These are phyloP conservation scores for Ananas comosus DNA, from an alignment of 176 grass and related monocot genomes.

Conservation along the genomic window DNA sequence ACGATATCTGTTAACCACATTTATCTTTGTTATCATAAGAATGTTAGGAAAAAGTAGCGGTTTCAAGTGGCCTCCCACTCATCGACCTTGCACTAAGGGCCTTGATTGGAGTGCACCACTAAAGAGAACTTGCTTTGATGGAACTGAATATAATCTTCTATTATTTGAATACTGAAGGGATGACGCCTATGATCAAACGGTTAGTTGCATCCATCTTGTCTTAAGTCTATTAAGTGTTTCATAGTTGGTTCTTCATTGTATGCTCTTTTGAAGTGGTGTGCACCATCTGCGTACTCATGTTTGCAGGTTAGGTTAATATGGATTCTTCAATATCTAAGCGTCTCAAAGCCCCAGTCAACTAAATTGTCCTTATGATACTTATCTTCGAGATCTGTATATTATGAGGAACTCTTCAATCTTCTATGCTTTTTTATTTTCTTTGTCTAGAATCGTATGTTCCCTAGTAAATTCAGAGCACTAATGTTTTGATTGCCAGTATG, in stretches of 20 bases:
- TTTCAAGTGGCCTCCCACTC: conserved; percentile 96
- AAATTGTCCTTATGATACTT: too few species aligned
- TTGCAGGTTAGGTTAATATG: too few species aligned
- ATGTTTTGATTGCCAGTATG: background rate
- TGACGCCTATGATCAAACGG: conserved; percentile 98
- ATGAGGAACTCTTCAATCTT: background rate
- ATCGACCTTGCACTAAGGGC: conserved; percentile 95
- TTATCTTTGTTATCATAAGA: conserved; percentile 15
- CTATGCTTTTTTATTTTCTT: background rate
- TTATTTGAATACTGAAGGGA: conserved; percentile 94
- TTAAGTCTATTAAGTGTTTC: background rate
- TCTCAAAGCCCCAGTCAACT: too few species aligned
- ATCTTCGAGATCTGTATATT: too few species aligned
- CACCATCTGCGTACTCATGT: background rate
- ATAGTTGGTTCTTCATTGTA: background rate
- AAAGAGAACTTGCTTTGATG: conserved; percentile 84
- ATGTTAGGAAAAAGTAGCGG: conserved; percentile 78
- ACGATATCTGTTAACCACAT: too few species aligned
- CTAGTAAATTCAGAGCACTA: background rate
- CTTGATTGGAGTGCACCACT: conserved; percentile 94
- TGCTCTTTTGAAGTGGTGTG: background rate
- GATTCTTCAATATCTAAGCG: too few species aligned
- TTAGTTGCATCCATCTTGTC: conserved; percentile 24
- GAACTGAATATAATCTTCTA: conserved; percentile 82
- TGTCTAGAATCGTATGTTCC: background rate